Percentiles rank a stretch among this genome's conserved stretches.
Evolutionary conservation across 139 green algal species (phyloP).

Genomic region (Spirogloea muscicola): DNA sequence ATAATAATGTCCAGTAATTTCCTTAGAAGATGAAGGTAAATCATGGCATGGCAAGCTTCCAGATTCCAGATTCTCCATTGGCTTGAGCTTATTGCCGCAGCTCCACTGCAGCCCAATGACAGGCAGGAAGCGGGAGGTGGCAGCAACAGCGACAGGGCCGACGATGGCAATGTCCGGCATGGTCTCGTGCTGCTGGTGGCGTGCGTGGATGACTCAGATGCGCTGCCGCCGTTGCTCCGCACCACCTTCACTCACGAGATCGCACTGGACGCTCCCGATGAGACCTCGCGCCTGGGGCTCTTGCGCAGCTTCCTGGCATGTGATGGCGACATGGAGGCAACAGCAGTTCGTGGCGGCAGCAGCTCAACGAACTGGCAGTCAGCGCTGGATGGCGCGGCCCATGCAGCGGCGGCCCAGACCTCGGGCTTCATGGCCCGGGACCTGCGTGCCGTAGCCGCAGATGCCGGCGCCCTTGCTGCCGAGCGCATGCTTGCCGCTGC

Average conservation of each 20-base stretch:
- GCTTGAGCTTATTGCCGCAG: too few relatives aligned
- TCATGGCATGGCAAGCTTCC: too few relatives aligned
- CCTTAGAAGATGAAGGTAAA: too few relatives aligned
- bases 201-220: slow-evolving; percentile 40
- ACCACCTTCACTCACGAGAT: slow-evolving; percentile 83
- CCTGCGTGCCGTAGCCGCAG: slow-evolving; percentile 64
- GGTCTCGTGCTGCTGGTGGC: slow-evolving; percentile 68
- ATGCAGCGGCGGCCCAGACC: slow-evolving; percentile 59
- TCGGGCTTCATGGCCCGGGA: slow-evolving; percentile 72
- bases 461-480: slow-evolving; percentile 48
- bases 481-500: not conserved
- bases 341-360: too few relatives aligned
- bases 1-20: too few relatives aligned
- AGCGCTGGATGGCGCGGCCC: slow-evolving; percentile 7
- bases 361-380: too few relatives aligned
- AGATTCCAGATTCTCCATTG: too few relatives aligned
- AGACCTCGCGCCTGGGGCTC: slow-evolving; percentile 44
- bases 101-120: too few relatives aligned
- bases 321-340: too few relatives aligned
- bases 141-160: too few relatives aligned
- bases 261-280: slow-evolving; percentile 48
- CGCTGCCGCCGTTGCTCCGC: slow-evolving; percentile 62
- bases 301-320: slow-evolving; percentile 50
- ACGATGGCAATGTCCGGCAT: too few relatives aligned
- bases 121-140: too few relatives aligned